These are phyloP conservation scores for Datura wrightii DNA, from an alignment of 257 asterid genomes.

Conservation along the genomic window DNA sequence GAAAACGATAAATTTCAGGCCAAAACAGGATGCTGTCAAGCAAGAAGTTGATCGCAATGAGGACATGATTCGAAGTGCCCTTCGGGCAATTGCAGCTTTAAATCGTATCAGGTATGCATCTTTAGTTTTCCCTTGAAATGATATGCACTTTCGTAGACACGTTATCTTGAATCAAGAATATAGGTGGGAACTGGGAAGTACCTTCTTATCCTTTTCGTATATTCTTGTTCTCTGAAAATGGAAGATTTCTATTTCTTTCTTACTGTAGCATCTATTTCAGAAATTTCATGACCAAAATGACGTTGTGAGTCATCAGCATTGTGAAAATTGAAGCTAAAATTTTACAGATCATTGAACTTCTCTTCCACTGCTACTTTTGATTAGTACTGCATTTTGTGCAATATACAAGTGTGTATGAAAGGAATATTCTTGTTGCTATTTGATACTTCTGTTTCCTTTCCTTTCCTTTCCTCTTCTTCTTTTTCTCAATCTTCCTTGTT, in stretches of 20 bases:
- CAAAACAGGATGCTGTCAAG: conserved; percentile 95
- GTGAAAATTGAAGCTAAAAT: background rate
- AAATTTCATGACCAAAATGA: background rate
- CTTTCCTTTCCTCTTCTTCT: background rate
- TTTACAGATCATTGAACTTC: background rate
- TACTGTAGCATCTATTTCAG: background rate
- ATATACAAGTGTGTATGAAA: background rate
- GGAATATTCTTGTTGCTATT: conserved; percentile 16
- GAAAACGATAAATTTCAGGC: conserved; percentile 83
- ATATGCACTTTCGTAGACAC: background rate
- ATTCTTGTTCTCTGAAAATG: conserved; percentile 25
- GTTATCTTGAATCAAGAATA: background rate
- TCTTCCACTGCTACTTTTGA: background rate
- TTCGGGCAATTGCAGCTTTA: conserved; percentile 89
- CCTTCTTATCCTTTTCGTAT: background rate
- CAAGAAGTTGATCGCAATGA: conserved; percentile 99
- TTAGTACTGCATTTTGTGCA: conserved; percentile 8
- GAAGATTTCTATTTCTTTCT: background rate
- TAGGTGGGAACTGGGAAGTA: background rate
- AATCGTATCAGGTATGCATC: conserved; percentile 76
- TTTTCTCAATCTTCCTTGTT: conserved; percentile 7
- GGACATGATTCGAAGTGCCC: conserved; percentile 98
- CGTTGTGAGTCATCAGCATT: background rate
- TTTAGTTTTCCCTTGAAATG: conserved; percentile 12
- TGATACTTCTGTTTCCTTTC: conserved; percentile 23